Conservation (phyloP, 805 yeast species). For the Hanseniaspora pseudoguilliermondii region DNA sequence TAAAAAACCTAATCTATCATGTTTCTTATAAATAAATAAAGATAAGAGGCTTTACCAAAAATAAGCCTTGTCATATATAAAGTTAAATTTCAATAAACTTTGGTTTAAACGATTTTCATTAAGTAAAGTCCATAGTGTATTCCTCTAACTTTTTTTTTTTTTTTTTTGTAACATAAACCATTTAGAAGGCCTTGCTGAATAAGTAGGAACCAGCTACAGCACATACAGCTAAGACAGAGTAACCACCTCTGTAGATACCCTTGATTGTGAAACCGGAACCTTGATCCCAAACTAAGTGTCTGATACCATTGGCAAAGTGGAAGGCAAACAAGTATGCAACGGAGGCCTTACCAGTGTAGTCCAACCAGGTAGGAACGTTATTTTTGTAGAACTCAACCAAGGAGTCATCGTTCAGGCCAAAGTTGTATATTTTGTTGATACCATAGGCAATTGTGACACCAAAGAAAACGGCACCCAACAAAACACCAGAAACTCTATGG, state of each 20-base stretch:
- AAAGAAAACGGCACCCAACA: constrained; percentile 67
- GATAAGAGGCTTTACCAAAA: too few species aligned
- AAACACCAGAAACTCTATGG: constrained; percentile 83
- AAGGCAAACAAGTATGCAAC: constrained; percentile 74
- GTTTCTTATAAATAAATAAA: too few species aligned
- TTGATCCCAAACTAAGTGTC: constrained; percentile 90
- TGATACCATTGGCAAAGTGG: constrained; percentile 76
- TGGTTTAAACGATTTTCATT: too few species aligned
- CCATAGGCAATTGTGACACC: constrained; percentile 67
- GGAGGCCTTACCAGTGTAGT: constrained; percentile 52
- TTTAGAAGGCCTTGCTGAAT: constrained; percentile 28
- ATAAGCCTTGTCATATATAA: too few species aligned
- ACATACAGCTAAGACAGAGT: constrained; percentile 58
- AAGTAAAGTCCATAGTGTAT: too few species aligned
- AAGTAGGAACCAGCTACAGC: constrained; percentile 46
- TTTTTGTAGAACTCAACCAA: constrained; percentile 34
- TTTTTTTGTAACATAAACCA: too few species aligned
- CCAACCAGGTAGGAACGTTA: constrained; percentile 49
- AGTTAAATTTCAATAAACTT: too few species aligned
- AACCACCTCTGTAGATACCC: constrained; percentile 90
- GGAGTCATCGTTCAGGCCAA: constrained; percentile 28
- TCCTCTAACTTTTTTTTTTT: too few species aligned
- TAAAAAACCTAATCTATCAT: too few species aligned
- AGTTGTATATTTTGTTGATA: constrained; percentile 50
- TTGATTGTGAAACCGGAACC: constrained; percentile 67